Conservation (phyloP, 2,329 filamentous ascomycete genomes). For the Ophiocordyceps robertsii region DNA sequence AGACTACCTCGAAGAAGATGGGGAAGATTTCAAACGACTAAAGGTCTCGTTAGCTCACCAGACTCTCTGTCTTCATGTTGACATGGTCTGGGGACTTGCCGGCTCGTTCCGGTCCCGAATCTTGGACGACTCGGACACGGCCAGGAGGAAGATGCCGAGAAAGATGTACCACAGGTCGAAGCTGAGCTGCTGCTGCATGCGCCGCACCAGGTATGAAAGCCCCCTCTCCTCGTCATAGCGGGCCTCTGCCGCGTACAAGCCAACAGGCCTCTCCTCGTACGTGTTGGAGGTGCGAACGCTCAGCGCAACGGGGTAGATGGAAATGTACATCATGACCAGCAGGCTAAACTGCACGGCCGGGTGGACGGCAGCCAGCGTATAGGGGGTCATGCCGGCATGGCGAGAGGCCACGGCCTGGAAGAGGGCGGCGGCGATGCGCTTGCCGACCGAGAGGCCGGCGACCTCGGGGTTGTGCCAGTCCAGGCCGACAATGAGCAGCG, state of each 20-base stretch:
- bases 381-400: conserved; percentile 35
- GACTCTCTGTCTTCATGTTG: fast-evolving
- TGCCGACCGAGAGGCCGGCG: conserved; percentile 25
- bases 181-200: conserved; percentile 23
- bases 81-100: conserved; percentile 5
- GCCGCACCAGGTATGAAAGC: conserved; percentile 16
- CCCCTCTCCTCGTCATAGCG: conserved; percentile 14
- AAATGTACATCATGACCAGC: conserved; percentile 54
- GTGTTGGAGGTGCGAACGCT: conserved; percentile 45
- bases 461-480: conserved; percentile 39
- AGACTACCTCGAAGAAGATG: conserved; percentile 20
- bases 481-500: conserved; percentile 37
- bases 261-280: conserved; percentile 48
- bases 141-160: conserved; percentile 11
- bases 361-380: conserved; percentile 33
- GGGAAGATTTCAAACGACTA: conserved; percentile 17
- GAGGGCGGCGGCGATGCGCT: conserved; percentile 39
- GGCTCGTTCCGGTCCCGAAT: conserved; percentile 12
- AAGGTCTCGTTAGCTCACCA: not conserved
- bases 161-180: conserved; percentile 29
- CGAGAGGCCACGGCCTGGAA: conserved; percentile 41
- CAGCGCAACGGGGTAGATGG: conserved; percentile 46
- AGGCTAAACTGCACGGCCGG: conserved; percentile 44
- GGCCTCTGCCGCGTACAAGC: conserved; percentile 34
- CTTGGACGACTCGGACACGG: conserved; percentile 10